Conservation (phyloP, 2,329 filamentous ascomycete species). For the Pseudomassariella vexata region DNA sequence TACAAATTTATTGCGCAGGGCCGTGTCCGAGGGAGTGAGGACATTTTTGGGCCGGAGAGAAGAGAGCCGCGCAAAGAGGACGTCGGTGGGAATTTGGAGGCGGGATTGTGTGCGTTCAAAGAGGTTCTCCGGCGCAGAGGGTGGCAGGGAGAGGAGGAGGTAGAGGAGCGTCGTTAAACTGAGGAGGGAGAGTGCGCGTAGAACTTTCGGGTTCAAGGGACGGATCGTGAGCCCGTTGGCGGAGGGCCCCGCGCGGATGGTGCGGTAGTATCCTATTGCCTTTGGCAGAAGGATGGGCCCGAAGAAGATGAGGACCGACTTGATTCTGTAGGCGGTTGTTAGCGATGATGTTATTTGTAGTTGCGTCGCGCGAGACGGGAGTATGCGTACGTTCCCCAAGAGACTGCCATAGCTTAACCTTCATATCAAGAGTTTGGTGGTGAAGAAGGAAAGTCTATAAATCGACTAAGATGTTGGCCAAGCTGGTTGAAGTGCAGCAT, state of each 20-base stretch:
- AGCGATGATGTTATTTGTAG: too few species aligned
- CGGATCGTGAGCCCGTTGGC: conserved; percentile 43
- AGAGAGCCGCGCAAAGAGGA: conserved; percentile 73
- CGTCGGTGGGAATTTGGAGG: conserved; percentile 77
- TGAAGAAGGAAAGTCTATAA: too few species aligned
- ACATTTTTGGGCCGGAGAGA: conserved; percentile 40
- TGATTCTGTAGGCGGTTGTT: conserved; percentile 35
- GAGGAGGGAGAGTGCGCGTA: conserved; percentile 56
- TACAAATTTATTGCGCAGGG: conserved; percentile 62
- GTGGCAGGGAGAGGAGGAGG: conserved; percentile 56
- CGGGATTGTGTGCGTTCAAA: conserved; percentile 74
- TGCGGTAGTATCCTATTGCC: conserved; percentile 59
- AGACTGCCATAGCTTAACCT: conserved; percentile 8
- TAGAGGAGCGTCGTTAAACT: conserved; percentile 44
- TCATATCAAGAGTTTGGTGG: too few species aligned
- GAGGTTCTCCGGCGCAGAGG: conserved; percentile 72
- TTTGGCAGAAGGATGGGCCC: conserved; percentile 68
- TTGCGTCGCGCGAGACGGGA: neutral
- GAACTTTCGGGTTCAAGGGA: conserved; percentile 46
- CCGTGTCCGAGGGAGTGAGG: conserved; percentile 55
- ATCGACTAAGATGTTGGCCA: too few species aligned
- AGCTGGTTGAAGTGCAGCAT: too few species aligned
- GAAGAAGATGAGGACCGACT: conserved; percentile 55
- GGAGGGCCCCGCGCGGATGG: conserved; percentile 36
- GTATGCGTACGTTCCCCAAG: conserved; percentile 10